Evolutionary conservation across 805 yeast genomes (phyloP).

Genomic region (Pichia deserticola): DNA sequence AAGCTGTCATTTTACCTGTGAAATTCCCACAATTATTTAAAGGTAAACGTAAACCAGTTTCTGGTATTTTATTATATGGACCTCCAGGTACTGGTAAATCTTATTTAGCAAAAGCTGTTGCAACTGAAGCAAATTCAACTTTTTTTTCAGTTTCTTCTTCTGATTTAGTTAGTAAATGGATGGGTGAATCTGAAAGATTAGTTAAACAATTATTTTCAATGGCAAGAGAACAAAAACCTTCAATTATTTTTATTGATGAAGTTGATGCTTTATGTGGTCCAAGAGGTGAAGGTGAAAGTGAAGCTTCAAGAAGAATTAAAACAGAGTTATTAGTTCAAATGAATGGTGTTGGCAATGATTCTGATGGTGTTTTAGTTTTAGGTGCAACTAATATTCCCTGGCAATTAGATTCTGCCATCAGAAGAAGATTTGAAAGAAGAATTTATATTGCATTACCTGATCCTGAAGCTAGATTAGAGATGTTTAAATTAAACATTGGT

Average conservation of each 20-base stretch:
- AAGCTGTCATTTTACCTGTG: slow-evolving; percentile 94
- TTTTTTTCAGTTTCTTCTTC: slow-evolving; percentile 95
- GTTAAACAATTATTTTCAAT: slow-evolving; percentile 90
- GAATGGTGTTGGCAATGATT: slow-evolving; percentile 98
- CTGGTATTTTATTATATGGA: slow-evolving; percentile 82
- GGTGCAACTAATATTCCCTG: slow-evolving; percentile 99
- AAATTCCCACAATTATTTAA: slow-evolving; percentile 92
- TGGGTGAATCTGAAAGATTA: slow-evolving; percentile 96
- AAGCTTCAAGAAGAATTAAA: slow-evolving; percentile 91
- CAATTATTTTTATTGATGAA: slow-evolving; percentile 94
- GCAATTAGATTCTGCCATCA: slow-evolving; percentile 96
- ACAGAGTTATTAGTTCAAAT: slow-evolving; percentile 94
- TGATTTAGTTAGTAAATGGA: slow-evolving; percentile 96
- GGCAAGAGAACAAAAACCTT: slow-evolving; percentile 95
- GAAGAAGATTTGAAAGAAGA: slow-evolving; percentile 93
- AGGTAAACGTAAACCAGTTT: slow-evolving; percentile 88
- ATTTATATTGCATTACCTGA: slow-evolving; percentile 95
- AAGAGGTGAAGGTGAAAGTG: slow-evolving; percentile 96
- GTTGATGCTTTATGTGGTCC: slow-evolving; percentile 98
- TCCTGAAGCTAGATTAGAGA: slow-evolving; percentile 79
- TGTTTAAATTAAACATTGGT: slow-evolving; percentile 93
- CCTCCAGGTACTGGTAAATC: slow-evolving; percentile 99
- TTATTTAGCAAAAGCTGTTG: slow-evolving; percentile 94
- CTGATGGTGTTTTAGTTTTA: slow-evolving; percentile 83
- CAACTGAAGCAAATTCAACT: slow-evolving; percentile 96